phyloP scores from a whole-genome alignment of 352 stramenopile species.

The Phytophthora cajani region DNA sequence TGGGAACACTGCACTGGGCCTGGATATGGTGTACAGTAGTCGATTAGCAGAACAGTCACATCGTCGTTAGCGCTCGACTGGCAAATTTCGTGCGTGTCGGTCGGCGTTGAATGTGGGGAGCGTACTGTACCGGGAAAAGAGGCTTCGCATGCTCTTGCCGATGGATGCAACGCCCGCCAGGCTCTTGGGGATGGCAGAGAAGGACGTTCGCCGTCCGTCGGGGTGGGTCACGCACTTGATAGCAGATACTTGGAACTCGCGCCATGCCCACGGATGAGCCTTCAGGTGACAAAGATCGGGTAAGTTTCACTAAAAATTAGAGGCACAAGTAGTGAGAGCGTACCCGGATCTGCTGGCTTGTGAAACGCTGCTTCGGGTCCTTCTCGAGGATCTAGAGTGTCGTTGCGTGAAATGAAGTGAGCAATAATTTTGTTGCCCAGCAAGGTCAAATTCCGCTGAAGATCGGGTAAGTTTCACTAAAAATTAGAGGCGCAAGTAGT shows the following conservation, averaged over 20 bases:
- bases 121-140: slow-evolving; percentile 67
- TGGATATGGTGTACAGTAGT: slow-evolving; percentile 12
- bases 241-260: slow-evolving; percentile 71
- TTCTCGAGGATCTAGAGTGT: slow-evolving; percentile 56
- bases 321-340: no score
- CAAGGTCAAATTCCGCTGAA: no score
- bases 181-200: slow-evolving; percentile 41
- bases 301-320: background rate
- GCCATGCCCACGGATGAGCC: slow-evolving; percentile 77
- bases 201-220: slow-evolving; percentile 49
- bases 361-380: slow-evolving; percentile 61
- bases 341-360: slow-evolving; percentile 56
- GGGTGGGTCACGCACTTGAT: slow-evolving; percentile 75
- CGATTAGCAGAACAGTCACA: background rate
- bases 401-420: no score
- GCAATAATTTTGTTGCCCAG: no score
- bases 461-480: background rate
- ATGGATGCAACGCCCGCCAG: slow-evolving; percentile 57
- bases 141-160: slow-evolving; percentile 61
- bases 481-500: no score
- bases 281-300: slow-evolving; percentile 4
- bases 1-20: slow-evolving; percentile 43
- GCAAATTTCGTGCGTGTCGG: slow-evolving; percentile 1
- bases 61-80: slow-evolving; percentile 9
- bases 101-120: background rate